Conservation (phyloP, 371 early-diverging fungal species). For the Mucor sp. region DNA sequence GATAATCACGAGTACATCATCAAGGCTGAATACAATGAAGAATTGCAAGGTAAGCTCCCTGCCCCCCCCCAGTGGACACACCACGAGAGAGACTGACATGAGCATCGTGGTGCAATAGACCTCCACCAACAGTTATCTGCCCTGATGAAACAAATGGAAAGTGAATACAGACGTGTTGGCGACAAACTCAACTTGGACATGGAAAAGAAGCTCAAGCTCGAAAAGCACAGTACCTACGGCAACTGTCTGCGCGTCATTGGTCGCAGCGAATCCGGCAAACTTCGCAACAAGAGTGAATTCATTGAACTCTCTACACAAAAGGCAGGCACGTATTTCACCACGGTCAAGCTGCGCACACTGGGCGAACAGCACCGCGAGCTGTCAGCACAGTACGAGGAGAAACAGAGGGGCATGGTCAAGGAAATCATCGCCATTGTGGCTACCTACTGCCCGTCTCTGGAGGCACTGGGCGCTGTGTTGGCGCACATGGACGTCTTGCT, state of each 20-base stretch:
- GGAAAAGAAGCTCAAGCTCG: slow-evolving; percentile 91
- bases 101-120: slow-evolving; percentile 42
- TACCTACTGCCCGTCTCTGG: slow-evolving; percentile 82
- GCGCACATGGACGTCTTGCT: slow-evolving; percentile 89
- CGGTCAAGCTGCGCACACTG: slow-evolving; percentile 61
- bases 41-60: slow-evolving; percentile 66
- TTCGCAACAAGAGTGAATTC: slow-evolving; percentile 66
- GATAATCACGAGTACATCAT: slow-evolving; percentile 91
- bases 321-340: slow-evolving; percentile 89
- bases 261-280: slow-evolving; percentile 46
- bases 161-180: slow-evolving; percentile 64
- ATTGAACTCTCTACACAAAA: slow-evolving; percentile 92
- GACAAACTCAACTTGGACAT: slow-evolving; percentile 70
- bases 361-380: slow-evolving; percentile 56
- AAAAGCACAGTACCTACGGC: slow-evolving; percentile 79
- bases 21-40: slow-evolving; percentile 81
- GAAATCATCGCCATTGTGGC: slow-evolving; percentile 86
- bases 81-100: neutral
- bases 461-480: slow-evolving; percentile 71
- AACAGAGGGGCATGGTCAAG: slow-evolving; percentile 77
- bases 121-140: slow-evolving; percentile 64
- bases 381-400: slow-evolving; percentile 60
- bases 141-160: slow-evolving; percentile 56
- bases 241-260: slow-evolving; percentile 85
- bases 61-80: no score